Percentiles rank a stretch among this genome's conserved stretches.
Evolutionary conservation across 768 basidiomycete species (phyloP).

Genomic region (Trichaptum fuscoviolaceum): DNA sequence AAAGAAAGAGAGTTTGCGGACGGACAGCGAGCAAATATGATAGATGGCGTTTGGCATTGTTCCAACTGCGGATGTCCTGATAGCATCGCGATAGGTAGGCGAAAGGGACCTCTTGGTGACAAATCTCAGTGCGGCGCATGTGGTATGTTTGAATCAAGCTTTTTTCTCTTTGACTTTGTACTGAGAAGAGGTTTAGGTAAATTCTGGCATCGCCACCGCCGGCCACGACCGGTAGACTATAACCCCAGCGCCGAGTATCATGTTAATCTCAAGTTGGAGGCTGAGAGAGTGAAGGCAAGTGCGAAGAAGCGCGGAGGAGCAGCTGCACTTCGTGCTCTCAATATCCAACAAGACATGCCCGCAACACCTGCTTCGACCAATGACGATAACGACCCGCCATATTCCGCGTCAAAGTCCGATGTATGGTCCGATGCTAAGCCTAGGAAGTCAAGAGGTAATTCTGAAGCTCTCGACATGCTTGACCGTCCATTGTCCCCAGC

Average conservation of each 20-base stretch:
- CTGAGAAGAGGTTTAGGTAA: slow-evolving; percentile 57
- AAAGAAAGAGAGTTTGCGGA: slow-evolving; percentile 82
- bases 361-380: slow-evolving; percentile 27
- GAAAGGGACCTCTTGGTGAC: slow-evolving; percentile 87
- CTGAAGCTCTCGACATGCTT: not conserved
- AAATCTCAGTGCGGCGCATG: slow-evolving; percentile 91
- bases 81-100: slow-evolving; percentile 73
- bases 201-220: slow-evolving; percentile 83
- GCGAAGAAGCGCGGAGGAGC: slow-evolving; percentile 56
- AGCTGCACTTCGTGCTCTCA: slow-evolving; percentile 43
- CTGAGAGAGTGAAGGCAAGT: slow-evolving; percentile 46
- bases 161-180: not conserved
- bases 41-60: slow-evolving; percentile 90
- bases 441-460: not conserved
- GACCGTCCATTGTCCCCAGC: slow-evolving; percentile 48
- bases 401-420: slow-evolving; percentile 25
- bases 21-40: slow-evolving; percentile 74
- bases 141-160: slow-evolving; percentile 47
- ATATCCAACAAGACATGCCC: slow-evolving; percentile 23
- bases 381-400: not conserved
- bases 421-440: slow-evolving; percentile 27
- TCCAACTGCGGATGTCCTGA: slow-evolving; percentile 93
- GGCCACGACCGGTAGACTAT: slow-evolving; percentile 77
- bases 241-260: slow-evolving; percentile 73
- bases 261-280: slow-evolving; percentile 46